These are phyloP conservation scores for Sporisorium reilianum DNA, from an alignment of 1,284 basidiomycete species.

Conservation along the genomic window DNA sequence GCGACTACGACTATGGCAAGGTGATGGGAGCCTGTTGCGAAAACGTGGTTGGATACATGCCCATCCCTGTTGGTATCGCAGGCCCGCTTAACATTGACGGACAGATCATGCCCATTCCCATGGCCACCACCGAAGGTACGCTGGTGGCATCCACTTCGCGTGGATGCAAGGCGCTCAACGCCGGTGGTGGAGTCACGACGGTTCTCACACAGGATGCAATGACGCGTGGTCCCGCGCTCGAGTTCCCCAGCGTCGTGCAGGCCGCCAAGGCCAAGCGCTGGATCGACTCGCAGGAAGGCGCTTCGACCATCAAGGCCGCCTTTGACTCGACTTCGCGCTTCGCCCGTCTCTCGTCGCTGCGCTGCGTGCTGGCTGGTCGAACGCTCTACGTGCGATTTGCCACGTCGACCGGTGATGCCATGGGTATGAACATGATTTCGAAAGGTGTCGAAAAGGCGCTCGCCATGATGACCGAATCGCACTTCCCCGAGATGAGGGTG, in stretches of 20 bases:
- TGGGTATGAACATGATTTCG: constrained; percentile 98
- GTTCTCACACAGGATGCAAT: constrained; percentile 94
- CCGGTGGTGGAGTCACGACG: constrained; percentile 93
- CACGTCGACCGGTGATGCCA: constrained; percentile 95
- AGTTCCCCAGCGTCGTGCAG: constrained; percentile 85
- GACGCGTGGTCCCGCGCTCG: constrained; percentile 97
- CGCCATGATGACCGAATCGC: constrained; percentile 78
- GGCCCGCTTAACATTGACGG: constrained; percentile 95
- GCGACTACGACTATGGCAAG: constrained; percentile 90
- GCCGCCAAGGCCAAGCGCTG: constrained; percentile 88
- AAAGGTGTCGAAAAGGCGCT: constrained; percentile 82
- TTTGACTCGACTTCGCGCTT: constrained; percentile 84
- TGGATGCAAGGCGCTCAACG: constrained; percentile 97
- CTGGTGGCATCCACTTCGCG: constrained; percentile 97
- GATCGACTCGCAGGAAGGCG: constrained; percentile 88
- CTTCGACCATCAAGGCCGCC: constrained; percentile 80
- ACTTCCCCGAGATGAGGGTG: constrained; percentile 94
- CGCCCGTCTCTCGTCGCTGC: constrained; percentile 64
- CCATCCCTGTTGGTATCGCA: constrained; percentile 94
- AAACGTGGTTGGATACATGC: constrained; percentile 98
- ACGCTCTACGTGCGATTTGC: constrained; percentile 96
- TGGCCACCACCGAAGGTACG: constrained; percentile 99
- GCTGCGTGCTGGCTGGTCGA: constrained; percentile 66
- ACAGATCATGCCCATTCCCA: constrained; percentile 87
- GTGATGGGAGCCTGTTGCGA: constrained; percentile 99